A percentile compares a stretch with the other conserved stretches of the same genome.
phyloP scores from a whole-genome alignment of 2,329 filamentous ascomycete species.

The Grosmannia serpens region DNA sequence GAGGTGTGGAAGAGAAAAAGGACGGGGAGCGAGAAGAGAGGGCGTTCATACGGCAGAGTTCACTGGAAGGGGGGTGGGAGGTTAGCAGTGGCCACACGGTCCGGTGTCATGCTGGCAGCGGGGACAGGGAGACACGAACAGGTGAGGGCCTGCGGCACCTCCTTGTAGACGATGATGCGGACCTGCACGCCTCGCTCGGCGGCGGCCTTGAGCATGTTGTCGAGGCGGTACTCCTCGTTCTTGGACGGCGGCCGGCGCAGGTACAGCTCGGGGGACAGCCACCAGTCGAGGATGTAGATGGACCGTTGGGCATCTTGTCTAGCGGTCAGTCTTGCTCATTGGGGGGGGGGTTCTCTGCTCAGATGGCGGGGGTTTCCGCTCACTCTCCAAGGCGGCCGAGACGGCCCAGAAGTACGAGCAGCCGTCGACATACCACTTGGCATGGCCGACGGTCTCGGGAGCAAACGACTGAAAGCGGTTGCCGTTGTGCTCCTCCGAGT shows the following conservation, averaged over 20 bases:
- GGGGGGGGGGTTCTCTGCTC: background rate
- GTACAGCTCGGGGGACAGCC: slow-evolving; percentile 81
- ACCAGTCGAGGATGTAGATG: slow-evolving; percentile 85
- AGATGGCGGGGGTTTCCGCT: background rate
- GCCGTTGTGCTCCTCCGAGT: slow-evolving; percentile 28
- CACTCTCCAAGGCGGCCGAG: slow-evolving; percentile 61
- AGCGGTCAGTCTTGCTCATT: background rate
- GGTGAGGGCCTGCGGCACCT: slow-evolving; percentile 71
- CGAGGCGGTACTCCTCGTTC: slow-evolving; percentile 75
- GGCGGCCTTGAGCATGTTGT: slow-evolving; percentile 70
- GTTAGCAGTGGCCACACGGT: slow-evolving; percentile 31
- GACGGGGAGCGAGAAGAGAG: too few relatives aligned
- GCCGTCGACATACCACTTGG: slow-evolving; percentile 83
- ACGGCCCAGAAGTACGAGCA: slow-evolving; percentile 81
- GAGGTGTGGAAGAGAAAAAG: background rate
- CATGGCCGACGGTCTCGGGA: slow-evolving; percentile 58
- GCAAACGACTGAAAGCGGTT: slow-evolving; percentile 60
- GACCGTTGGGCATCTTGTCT: slow-evolving; percentile 53
- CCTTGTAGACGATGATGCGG: slow-evolving; percentile 86
- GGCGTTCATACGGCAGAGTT: slow-evolving; percentile 4
- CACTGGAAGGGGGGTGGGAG: background rate
- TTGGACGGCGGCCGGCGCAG: slow-evolving; percentile 69
- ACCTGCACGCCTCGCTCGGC: slow-evolving; percentile 76
- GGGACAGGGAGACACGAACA: slow-evolving; percentile 38
- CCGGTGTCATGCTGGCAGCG: background rate